A percentile compares a stretch with the other conserved stretches of the same genome.
These are phyloP conservation scores for Cyclotella kingstonii DNA, from an alignment of 108 stramenopile species.

Conservation along the genomic window DNA sequence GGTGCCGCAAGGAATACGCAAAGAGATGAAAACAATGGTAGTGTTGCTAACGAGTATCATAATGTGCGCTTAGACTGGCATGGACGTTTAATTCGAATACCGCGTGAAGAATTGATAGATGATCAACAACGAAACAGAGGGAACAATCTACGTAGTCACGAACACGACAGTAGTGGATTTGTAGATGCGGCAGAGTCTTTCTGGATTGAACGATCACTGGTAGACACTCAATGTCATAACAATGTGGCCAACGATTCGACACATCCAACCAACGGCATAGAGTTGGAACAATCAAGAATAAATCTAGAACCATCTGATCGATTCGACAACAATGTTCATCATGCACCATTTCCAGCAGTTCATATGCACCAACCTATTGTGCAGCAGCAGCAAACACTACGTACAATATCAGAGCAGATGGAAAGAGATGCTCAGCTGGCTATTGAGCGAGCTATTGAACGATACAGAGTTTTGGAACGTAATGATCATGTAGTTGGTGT, in stretches of 20 bases:
- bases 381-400: slow-evolving; percentile 4
- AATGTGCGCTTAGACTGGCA: neutral
- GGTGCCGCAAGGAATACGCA: neutral
- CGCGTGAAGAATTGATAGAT: neutral
- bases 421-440: slow-evolving; percentile 13
- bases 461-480: slow-evolving; percentile 1
- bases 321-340: neutral
- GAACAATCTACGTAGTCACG: neutral
- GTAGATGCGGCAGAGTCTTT: slow-evolving; percentile 12
- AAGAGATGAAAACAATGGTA: neutral
- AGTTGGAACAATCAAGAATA: neutral
- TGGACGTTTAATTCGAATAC: neutral
- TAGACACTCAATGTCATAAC: neutral
- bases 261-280: neutral
- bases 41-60: neutral
- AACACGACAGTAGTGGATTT: neutral
- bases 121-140: neutral
- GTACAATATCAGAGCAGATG: slow-evolving; percentile 10
- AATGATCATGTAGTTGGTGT: neutral
- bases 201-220: neutral
- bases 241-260: neutral
- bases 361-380: neutral
- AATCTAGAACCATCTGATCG: neutral
- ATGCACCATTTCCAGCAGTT: neutral
- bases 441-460: slow-evolving; percentile 18